phyloP scores from a whole-genome alignment of 2,329 filamentous ascomycete species.

The Penicillium sp. region DNA sequence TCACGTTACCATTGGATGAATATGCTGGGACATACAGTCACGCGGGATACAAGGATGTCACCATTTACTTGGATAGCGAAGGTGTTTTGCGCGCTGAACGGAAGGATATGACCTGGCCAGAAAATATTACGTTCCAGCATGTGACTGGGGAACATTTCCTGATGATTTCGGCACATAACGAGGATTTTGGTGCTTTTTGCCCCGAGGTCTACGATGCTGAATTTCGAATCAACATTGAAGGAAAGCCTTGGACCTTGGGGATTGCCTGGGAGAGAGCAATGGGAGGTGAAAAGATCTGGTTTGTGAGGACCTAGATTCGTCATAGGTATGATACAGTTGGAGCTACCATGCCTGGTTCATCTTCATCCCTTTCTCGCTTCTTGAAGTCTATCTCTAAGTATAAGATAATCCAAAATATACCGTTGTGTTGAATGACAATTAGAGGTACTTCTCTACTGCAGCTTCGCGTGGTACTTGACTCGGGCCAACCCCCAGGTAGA shows the following conservation, averaged over 20 bases:
- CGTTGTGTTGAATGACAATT: too few species aligned
- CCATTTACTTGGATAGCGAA: background rate
- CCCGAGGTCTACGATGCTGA: constrained; percentile 3
- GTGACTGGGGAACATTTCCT: constrained; percentile 1
- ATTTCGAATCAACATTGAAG: background rate
- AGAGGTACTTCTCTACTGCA: too few species aligned
- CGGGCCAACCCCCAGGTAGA: too few species aligned
- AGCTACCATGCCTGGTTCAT: too few species aligned
- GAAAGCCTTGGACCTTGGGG: background rate
- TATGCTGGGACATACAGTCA: background rate
- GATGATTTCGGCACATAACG: background rate
- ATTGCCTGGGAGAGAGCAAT: constrained; percentile 4
- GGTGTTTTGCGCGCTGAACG: background rate
- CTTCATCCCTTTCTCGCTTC: too few species aligned
- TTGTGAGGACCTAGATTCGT: background rate
- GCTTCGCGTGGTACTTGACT: too few species aligned
- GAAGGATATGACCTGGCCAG: constrained; percentile 1
- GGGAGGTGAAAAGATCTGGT: constrained; percentile 4
- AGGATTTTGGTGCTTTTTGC: constrained; percentile 2
- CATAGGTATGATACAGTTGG: background rate
- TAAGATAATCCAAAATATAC: too few species aligned
- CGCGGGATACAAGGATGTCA: background rate
- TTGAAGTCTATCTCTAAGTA: too few species aligned
- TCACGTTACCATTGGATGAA: background rate
- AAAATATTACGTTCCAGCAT: background rate